Base-by-base conservation (phyloP, 306 rosid genomes). In the Arachis stenosperma region DNA sequence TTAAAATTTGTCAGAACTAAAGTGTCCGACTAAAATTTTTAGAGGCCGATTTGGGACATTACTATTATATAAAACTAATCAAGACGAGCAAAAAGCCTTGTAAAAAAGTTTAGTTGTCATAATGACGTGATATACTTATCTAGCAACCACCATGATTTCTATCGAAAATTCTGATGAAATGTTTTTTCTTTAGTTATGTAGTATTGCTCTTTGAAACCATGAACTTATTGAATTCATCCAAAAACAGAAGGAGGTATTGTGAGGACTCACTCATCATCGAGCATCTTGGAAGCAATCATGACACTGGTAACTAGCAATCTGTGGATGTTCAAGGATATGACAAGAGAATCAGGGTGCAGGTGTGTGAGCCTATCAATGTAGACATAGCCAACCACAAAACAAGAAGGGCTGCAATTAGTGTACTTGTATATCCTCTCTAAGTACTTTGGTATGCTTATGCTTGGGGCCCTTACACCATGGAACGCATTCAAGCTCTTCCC, bases 241-340 rank as follows among this genome's bases (percentile, higher is more conserved):
- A 15, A 73, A 30, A 27, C 11, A 65, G 41, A 71, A 46, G 36
- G 58, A 67, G 59, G 8, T 8, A 59, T 48, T 73, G 65, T 41
- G 64, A 48, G 46, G 79, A 83, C 97, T 94, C 81, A 91, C 98
- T 75, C 92, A 67, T 94, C 98, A 77, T 94, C 98, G 5, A 94
- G 90, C 86, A 89, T 84, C 90, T 94, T 94, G 65, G 98, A 91
- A 76, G 98, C 98, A 13, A 94, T 85, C 97, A 94, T 85, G 71
- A 88, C 70, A 63, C 90, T 78, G 17, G 98, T 88, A 71, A 91
- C 89, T 15, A 91, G 81, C 78, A 94, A 65, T 39, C 98, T 81
- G 76, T 94, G 98, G 5, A 94, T 89, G 51, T 91, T 94, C 86
- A 89, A 81, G 79, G 96, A 89, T 54, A 85, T 50, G 50, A 94